phyloP scores from a whole-genome alignment of 257 asterid species.

The Salvia miltiorrhiza region DNA sequence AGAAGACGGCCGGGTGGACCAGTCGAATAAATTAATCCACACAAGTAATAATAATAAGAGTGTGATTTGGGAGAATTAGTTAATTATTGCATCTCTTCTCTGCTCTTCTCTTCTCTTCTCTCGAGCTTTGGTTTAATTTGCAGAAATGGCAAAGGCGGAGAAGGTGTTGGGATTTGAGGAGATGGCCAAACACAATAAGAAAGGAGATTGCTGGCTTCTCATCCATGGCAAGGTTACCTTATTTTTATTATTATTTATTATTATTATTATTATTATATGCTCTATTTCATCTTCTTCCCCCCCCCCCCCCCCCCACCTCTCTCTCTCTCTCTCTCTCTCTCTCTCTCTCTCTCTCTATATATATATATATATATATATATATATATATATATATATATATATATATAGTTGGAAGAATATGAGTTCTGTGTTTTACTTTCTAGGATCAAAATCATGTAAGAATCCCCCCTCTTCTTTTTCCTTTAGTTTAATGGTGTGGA shows the following conservation, averaged over 20 bases:
- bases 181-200: constrained; percentile 43
- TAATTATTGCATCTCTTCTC: background rate
- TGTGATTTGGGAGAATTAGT: no score
- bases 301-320: no score
- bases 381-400: background rate
- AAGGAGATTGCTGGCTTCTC: constrained; percentile 64
- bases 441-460: background rate
- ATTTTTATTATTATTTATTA: background rate
- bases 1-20: no score
- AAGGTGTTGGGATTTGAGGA: constrained; percentile 43
- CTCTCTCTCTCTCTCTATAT: background rate
- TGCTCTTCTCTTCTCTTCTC: background rate
- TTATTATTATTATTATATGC: background rate
- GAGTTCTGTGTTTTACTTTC: background rate
- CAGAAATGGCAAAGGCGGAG: constrained; percentile 47
- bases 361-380: background rate
- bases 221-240: constrained; percentile 54
- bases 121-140: background rate
- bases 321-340: background rate
- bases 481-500: no score
- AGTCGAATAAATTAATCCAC: no score
- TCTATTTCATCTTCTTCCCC: background rate
- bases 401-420: no score
- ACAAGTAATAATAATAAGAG: no score
- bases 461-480: no score